These are phyloP conservation scores for Bipolaris victoriae DNA, from an alignment of 2,329 filamentous ascomycete genomes.

Conservation along the genomic window DNA sequence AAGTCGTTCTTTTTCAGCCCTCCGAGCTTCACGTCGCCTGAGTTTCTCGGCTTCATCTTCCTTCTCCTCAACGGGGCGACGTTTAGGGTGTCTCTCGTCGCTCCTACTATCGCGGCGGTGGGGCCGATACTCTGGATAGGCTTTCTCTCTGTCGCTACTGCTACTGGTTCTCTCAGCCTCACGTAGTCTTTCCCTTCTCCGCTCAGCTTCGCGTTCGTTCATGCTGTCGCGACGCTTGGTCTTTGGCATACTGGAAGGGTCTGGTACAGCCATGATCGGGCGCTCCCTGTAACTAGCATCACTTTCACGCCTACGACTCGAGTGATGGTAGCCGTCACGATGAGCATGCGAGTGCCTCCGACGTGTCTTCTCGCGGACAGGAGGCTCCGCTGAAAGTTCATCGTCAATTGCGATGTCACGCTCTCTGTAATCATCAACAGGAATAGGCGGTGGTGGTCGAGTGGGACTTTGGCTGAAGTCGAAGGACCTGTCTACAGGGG, in stretches of 20 bases:
- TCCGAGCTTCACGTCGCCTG: slow-evolving; percentile 38
- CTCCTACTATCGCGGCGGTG: slow-evolving; percentile 35
- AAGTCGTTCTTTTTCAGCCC: slow-evolving; percentile 34
- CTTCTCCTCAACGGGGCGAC: slow-evolving; percentile 30
- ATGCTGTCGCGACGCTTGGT: slow-evolving; percentile 43
- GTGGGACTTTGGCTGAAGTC: slow-evolving; percentile 4
- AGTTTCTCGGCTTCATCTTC: slow-evolving; percentile 38
- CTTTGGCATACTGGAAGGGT: slow-evolving; percentile 27
- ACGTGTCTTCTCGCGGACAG: slow-evolving; percentile 33
- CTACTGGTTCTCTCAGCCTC: slow-evolving; percentile 32
- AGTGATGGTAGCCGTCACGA: slow-evolving; percentile 35
- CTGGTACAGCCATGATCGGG: slow-evolving; percentile 24
- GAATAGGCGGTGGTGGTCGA: neutral
- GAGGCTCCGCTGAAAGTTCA: slow-evolving; percentile 28
- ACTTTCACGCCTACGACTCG: slow-evolving; percentile 40
- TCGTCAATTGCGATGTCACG: slow-evolving; percentile 39
- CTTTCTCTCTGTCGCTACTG: slow-evolving; percentile 36
- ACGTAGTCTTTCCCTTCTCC: slow-evolving; percentile 27
- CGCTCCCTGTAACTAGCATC: slow-evolving; percentile 38
- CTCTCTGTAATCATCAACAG: slow-evolving; percentile 15
- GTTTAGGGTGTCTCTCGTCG: slow-evolving; percentile 39
- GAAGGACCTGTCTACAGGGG: slow-evolving; percentile 3
- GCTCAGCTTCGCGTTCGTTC: slow-evolving; percentile 36
- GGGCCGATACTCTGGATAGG: slow-evolving; percentile 36
- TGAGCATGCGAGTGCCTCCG: slow-evolving; percentile 41